phyloP scores from a whole-genome alignment of 495 filamentous ascomycete genomes.

The Aspergillus taichungensis region DNA sequence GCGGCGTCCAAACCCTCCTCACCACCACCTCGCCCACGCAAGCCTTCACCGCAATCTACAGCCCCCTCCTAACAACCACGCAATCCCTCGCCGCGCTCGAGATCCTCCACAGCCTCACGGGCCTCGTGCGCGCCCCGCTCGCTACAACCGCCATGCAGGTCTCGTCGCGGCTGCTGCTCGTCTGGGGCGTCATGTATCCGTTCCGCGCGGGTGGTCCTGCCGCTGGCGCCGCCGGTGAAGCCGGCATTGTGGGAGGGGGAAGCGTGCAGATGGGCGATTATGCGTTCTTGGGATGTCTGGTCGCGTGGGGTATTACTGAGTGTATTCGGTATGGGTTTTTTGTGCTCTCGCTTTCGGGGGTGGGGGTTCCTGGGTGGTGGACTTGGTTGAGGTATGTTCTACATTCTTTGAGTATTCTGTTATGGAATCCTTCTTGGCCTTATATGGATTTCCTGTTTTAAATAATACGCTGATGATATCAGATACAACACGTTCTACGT shows the following conservation, averaged over 20 bases:
- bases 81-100: conserved; percentile 81
- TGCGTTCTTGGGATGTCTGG: conserved; percentile 42
- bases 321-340: conserved; percentile 86
- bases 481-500: conserved; percentile 88
- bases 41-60: conserved; percentile 47
- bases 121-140: conserved; percentile 76
- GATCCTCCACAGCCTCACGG: conserved; percentile 63
- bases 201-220: conserved; percentile 50
- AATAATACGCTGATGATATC: conserved; percentile 1
- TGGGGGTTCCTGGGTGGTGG: conserved; percentile 50
- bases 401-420: too few species aligned
- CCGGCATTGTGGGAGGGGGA: conserved; percentile 23
- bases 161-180: conserved; percentile 67
- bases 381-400: conserved; percentile 60
- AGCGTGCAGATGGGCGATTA: conserved; percentile 27
- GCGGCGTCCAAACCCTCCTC: conserved; percentile 40
- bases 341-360: conserved; percentile 55
- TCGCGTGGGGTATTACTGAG: conserved; percentile 81
- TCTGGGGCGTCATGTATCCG: conserved; percentile 65
- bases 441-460: background rate
- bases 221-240: conserved; percentile 2
- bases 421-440: conserved; percentile 3
- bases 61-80: conserved; percentile 61
- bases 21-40: conserved; percentile 28
- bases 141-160: conserved; percentile 87